Evolutionary conservation across 2,329 filamentous ascomycete genomes (phyloP).

Genomic region (Beauveria caledonica): DNA sequence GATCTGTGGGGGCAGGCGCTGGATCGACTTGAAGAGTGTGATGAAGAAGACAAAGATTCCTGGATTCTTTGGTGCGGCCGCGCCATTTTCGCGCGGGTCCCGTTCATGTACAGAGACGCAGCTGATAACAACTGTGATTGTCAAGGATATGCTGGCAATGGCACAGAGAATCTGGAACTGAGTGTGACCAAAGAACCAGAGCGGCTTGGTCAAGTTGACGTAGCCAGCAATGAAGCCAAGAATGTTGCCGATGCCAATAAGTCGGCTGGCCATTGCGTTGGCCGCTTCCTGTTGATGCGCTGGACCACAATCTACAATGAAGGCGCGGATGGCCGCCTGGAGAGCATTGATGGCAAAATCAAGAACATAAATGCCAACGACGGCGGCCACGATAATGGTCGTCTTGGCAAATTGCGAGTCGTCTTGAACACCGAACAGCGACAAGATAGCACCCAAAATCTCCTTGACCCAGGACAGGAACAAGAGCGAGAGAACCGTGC

Average conservation of each 20-base stretch:
- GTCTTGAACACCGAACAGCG: conserved; percentile 62
- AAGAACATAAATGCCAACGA: conserved; percentile 79
- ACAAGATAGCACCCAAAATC: conserved; percentile 58
- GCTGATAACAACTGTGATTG: conserved; percentile 61
- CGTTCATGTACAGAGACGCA: conserved; percentile 64
- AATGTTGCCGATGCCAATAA: conserved; percentile 84
- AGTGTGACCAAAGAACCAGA: conserved; percentile 75
- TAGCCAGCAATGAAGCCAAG: conserved; percentile 84
- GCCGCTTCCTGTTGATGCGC: conserved; percentile 88
- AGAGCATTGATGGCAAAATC: conserved; percentile 97
- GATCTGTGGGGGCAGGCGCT: conserved; percentile 72
- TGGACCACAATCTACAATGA: conserved; percentile 88
- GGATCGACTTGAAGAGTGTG: conserved; percentile 67
- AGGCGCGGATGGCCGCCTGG: conserved; percentile 83
- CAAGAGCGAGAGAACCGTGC: conserved; percentile 60
- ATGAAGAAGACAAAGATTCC: conserved; percentile 74
- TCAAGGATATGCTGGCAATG: conserved; percentile 69
- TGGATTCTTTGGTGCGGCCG: conserved; percentile 48
- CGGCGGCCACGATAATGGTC: conserved; percentile 67
- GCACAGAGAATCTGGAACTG: conserved; percentile 92
- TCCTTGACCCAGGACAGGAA: conserved; percentile 68
- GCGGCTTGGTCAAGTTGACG: conserved; percentile 61
- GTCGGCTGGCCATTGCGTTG: conserved; percentile 87
- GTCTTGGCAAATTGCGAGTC: conserved; percentile 56
- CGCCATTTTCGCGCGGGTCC: conserved; percentile 66